phyloP scores from a whole-genome alignment of 345 rosid species.

The Heritiera littoralis region DNA sequence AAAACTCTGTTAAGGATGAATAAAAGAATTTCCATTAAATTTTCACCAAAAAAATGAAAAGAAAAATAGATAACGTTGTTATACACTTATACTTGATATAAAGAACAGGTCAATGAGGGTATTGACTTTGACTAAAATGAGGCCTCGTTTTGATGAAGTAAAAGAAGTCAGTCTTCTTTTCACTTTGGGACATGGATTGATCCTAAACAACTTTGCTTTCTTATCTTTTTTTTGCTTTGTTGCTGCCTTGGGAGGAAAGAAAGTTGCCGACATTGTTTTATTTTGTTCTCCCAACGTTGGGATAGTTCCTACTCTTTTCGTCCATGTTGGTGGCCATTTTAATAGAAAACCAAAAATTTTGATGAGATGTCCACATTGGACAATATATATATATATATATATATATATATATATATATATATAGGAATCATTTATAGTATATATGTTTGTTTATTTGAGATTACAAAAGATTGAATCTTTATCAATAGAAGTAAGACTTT shows the following conservation, averaged over 20 bases:
- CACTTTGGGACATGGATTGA: not conserved
- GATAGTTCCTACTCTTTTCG: not conserved
- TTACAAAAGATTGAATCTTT: too few relatives aligned
- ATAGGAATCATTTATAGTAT: too few relatives aligned
- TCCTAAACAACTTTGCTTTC: not conserved
- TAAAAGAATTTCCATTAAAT: too few relatives aligned
- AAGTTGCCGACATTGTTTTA: not conserved
- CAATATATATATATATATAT: too few relatives aligned
- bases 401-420: too few relatives aligned
- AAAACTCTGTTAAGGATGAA: too few relatives aligned
- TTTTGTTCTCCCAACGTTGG: not conserved
- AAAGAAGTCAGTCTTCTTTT: not conserved
- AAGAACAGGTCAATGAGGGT: not conserved
- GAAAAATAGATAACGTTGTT: not conserved
- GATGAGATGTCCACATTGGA: too few relatives aligned
- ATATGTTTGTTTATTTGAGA: too few relatives aligned
- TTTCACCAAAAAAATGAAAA: not conserved
- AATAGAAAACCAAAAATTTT: not conserved
- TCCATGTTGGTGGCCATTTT: not conserved
- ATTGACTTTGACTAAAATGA: not conserved
- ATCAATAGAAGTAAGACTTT: too few relatives aligned
- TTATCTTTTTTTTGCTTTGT: too few relatives aligned
- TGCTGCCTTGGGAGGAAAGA: not conserved
- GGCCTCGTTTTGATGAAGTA: not conserved
- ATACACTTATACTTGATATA: too few relatives aligned